Evolutionary conservation across 2,329 filamentous ascomycete species (phyloP), one percentile per base, ranked within the genome.

Genomic region (Talaromyces sp.): DNA sequence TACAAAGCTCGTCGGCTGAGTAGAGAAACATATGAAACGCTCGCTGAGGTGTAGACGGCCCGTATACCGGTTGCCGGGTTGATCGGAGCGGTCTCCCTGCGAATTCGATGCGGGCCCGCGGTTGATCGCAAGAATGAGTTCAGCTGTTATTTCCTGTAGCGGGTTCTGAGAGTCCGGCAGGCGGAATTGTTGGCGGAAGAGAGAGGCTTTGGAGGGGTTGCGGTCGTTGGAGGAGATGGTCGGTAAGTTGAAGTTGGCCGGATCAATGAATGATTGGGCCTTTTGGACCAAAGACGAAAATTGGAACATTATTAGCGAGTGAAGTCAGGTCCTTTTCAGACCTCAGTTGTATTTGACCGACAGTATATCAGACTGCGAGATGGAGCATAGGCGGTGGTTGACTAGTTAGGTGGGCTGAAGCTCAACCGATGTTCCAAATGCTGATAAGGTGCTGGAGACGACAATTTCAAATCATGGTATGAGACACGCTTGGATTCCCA

Each of bases 161-260:
- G 95, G 95, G 68, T 91, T 93, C 80, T 99, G 94, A 45, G 92
- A 90, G 74, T 92, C 88, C 54, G 95, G 95, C 39, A 99, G 89
- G 70, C 95, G 92, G 82, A 99, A 99, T 80, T 99, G 95, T 77
- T 90, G 90, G 81, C 95, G 93, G 82, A 98, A 99, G 66, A 98
- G 87, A 60, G 90, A 90, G 64, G 93, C 88, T 82, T 97, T 98
- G 74, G 93, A 94, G 59, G 93, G 93, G 76, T 92, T 90, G 68
- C 86, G 87, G 78, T 95, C 91, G 66, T 89, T 87, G 73, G 88
- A 86, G 70, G 89, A 87, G 66, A 91, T 84, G 70, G 88, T 87
- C 68, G 91, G 82, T 72, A 91, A 87, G 76, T 90, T 87, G 74
- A 90, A 88, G 76, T 92, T 88, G 69, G 90, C 90, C 62, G 93